Percentiles rank a stretch among this genome's conserved stretches.
Evolutionary conservation across 73 alveolate genomes (phyloP).

Genomic region (Paramecium bursaria): DNA sequence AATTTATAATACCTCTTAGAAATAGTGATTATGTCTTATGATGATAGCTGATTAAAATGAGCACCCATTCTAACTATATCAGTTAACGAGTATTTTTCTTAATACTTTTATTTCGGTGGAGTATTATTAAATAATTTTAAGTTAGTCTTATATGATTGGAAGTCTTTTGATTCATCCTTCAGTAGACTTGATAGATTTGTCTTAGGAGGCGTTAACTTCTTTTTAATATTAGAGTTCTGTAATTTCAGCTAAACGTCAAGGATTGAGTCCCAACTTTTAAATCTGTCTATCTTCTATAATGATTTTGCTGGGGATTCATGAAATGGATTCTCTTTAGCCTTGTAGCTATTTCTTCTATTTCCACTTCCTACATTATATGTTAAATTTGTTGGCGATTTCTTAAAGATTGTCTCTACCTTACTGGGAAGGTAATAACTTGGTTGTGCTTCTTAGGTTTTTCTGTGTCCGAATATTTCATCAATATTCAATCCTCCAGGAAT

Average conservation of each 20-base stretch:
- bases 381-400: too few species aligned
- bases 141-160: too few species aligned
- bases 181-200: too few species aligned
- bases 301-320: constrained; percentile 42
- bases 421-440: too few species aligned
- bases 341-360: too few species aligned
- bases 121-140: too few species aligned
- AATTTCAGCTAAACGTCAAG: constrained; percentile 39
- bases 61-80: constrained; percentile 51
- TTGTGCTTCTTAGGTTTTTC: too few species aligned
- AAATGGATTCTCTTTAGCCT: too few species aligned
- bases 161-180: too few species aligned
- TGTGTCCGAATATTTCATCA: constrained; percentile 54
- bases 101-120: too few species aligned
- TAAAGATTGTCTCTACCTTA: too few species aligned
- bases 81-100: constrained; percentile 26
- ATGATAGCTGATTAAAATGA: constrained; percentile 17
- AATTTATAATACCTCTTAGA: constrained; percentile 15
- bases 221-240: background rate
- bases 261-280: constrained; percentile 39
- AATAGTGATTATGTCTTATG: constrained; percentile 15
- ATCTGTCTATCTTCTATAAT: constrained; percentile 40
- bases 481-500: constrained; percentile 36
- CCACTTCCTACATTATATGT: too few species aligned
- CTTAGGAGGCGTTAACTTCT: background rate